phyloP scores from a whole-genome alignment of 2,329 filamentous ascomycete genomes.

The Fusarium miscanthi region DNA sequence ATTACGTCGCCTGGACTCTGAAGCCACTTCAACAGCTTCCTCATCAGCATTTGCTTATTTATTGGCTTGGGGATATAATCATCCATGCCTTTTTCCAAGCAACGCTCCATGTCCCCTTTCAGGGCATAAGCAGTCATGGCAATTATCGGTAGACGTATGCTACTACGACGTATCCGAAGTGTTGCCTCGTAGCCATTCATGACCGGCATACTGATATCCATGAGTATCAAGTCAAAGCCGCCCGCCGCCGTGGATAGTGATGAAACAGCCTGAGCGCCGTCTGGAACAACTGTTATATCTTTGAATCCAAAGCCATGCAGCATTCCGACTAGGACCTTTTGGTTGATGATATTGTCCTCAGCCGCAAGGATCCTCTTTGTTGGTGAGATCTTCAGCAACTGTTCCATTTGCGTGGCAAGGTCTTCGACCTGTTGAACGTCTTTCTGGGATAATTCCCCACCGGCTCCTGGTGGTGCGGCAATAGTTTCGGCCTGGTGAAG shows the following conservation, averaged over 20 bases:
- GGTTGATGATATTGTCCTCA: slow-evolving; percentile 2
- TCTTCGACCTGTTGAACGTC: neutral
- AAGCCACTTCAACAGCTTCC: slow-evolving; percentile 1
- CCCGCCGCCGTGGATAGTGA: neutral
- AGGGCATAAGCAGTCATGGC: slow-evolving; percentile 11
- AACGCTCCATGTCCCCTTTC: slow-evolving; percentile 6
- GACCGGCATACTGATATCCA: slow-evolving; percentile 11
- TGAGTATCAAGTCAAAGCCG: neutral
- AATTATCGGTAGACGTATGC: neutral
- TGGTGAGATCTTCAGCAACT: neutral
- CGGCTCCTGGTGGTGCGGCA: accelerated
- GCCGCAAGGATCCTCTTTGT: neutral
- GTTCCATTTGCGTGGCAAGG: neutral
- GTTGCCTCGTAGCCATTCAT: slow-evolving; percentile 15
- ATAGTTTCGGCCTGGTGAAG: neutral
- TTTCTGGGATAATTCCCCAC: neutral
- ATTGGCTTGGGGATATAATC: slow-evolving; percentile 11
- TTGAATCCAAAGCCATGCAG: slow-evolving; percentile 10
- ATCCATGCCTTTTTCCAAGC: slow-evolving; percentile 8
- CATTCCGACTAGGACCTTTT: slow-evolving; percentile 5
- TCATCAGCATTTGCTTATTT: slow-evolving; percentile 1
- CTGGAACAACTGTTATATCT: neutral
- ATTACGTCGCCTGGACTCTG: neutral
- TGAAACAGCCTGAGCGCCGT: neutral
- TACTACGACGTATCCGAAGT: neutral